phyloP scores from a whole-genome alignment of 257 asterid species.

The Nicotiana undulata region DNA sequence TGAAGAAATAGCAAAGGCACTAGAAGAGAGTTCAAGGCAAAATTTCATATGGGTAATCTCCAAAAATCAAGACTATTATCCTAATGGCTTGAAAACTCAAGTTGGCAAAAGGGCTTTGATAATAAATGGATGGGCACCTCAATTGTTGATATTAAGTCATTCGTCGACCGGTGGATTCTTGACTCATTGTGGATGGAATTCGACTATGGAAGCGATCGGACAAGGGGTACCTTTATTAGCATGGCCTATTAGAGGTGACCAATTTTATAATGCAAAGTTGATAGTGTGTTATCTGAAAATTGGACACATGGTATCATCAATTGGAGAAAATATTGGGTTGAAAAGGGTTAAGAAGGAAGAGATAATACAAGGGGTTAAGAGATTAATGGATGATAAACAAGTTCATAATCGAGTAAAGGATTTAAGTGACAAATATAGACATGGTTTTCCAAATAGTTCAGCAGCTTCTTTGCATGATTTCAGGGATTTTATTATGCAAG shows the following conservation, averaged over 20 bases:
- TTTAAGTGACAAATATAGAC: conserved; percentile 24
- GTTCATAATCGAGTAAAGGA: conserved; percentile 28
- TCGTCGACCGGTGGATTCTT: conserved; percentile 53
- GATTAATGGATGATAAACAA: conserved; percentile 43
- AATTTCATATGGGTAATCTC: conserved; percentile 72
- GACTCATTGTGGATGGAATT: conserved; percentile 81
- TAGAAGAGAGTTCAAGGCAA: conserved; percentile 27
- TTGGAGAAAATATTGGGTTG: conserved; percentile 18
- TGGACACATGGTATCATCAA: conserved; percentile 32
- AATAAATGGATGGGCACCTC: conserved; percentile 81
- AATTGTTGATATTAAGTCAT: conserved; percentile 49
- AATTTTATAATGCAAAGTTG: conserved; percentile 45
- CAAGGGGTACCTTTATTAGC: conserved; percentile 55
- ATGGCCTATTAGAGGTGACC: conserved; percentile 87
- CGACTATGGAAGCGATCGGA: conserved; percentile 55
- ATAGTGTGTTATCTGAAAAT: conserved; percentile 35
- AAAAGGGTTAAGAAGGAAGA: conserved; percentile 36
- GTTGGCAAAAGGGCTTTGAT: conserved; percentile 49
- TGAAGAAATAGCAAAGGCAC: conserved; percentile 37
- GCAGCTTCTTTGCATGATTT: not conserved
- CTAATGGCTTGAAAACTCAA: conserved; percentile 33
- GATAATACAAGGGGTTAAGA: conserved; percentile 39
- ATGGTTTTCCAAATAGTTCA: conserved; percentile 49
- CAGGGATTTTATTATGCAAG: not conserved
- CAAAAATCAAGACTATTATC: conserved; percentile 41